These are phyloP conservation scores for Boletus subcaerulescens DNA, from an alignment of 768 basidiomycete genomes.

Conservation along the genomic window DNA sequence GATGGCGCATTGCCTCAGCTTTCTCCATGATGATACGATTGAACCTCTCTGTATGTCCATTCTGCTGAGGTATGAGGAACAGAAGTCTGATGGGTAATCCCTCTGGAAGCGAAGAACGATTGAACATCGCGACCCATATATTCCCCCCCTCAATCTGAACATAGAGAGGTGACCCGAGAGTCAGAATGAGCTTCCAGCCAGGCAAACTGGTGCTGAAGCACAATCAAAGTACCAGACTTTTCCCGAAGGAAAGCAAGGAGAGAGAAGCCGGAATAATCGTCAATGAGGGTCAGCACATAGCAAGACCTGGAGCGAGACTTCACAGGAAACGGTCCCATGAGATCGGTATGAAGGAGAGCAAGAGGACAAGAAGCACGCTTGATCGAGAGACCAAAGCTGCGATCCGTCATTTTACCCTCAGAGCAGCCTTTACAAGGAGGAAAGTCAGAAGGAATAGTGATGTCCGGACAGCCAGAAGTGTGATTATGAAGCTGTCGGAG, in stretches of 20 bases:
- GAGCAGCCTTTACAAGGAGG: no score
- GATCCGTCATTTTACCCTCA: not conserved
- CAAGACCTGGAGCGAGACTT: accelerated
- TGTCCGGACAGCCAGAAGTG: not conserved
- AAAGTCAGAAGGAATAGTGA: no score
- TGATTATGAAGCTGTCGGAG: not conserved
- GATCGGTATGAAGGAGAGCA: not conserved
- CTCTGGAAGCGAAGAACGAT: not conserved
- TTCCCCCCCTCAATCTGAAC: not conserved
- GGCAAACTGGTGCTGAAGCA: accelerated
- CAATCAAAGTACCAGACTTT: not conserved
- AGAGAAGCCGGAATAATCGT: not conserved
- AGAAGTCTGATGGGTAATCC: not conserved
- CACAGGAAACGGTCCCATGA: not conserved
- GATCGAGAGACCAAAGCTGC: not conserved
- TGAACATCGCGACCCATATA: not conserved
- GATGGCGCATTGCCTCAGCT: not conserved
- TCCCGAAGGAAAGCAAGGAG: not conserved
- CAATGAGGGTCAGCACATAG: not conserved
- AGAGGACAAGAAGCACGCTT: not conserved
- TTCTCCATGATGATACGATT: not conserved
- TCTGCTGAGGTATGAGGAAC: not conserved
- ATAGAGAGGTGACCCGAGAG: not conserved
- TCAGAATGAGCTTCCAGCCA: not conserved
- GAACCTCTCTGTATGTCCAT: not conserved